Evolutionary conservation across 768 basidiomycete genomes (phyloP), one percentile per base, ranked within the genome.

Genomic region (Phanerochaete carnosa): DNA sequence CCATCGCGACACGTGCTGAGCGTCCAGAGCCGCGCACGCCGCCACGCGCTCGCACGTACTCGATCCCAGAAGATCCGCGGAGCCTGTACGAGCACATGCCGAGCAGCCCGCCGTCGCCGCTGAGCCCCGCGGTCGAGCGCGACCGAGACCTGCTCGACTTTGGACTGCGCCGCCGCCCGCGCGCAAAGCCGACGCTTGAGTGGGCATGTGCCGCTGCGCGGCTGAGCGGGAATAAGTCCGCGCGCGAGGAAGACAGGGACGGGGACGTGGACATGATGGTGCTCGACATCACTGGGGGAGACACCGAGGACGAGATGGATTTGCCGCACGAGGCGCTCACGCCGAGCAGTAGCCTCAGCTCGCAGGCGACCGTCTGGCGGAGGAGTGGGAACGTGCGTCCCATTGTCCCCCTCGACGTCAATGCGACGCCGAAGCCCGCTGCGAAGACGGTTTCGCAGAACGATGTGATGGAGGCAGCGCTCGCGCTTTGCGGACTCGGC

Each of bases 391-490:
- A 51, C 37, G 50, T 45, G 29, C 63, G 59, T 53, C 59, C 37
- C 13, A 25, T 57, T 57, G 32, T 56, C 62, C 55, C 64, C 61
- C 62, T 54, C 58, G 57, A 53, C 45, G 37, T 47, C 49, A 30
- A 53, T 22, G 53, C 52, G 55, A 56, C 47, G 25, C 33, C 35
- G 32, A 15, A 28, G 29, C 19, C 16, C 1, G 4, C 37, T 3
- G 45, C 28, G 29, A 55, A 53, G 56, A 25, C 22, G 5, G 61
- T 30, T 68, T 78, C 81, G 47, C 85, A 88, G 69, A 83, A 87
- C 33, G 87, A 87, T 58, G 83, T 84, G 73, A 86, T 90, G 83
- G 82, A 81, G 62, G 88, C 87, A 25, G 88, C 88, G 28, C 74
- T 88, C 43, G 84, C 83, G 45, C 72, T 90, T 22, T 89, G 87